Base-by-base conservation (phyloP, 2,329 filamentous ascomycete species). In the Coleophoma eucalyptorum region DNA sequence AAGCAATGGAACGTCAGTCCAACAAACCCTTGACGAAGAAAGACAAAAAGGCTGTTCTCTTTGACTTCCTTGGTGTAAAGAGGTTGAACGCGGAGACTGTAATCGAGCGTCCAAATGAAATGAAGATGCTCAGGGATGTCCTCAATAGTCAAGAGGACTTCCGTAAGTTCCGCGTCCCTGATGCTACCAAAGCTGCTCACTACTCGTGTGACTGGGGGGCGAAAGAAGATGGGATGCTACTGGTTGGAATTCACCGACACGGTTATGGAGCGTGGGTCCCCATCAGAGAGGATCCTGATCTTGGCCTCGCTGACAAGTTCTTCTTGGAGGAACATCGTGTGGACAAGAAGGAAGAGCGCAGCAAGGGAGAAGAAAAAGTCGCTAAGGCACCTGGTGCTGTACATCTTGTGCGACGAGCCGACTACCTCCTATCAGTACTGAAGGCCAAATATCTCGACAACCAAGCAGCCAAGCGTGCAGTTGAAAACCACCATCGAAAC, bases 311-410 rank as follows among this genome's bases (percentile, higher is more conserved):
- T 2, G 91, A 96, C 62, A 97, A 97, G 65, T 89, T 97, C 66
- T 99, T 96, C 72, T 74, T 99, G 1, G 94, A 99, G 66, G 95
- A 99, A 69, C 92, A 97, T 67, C 88, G 93, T n/a, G 93, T 97
- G 16, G 94, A 96, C 68, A 94, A 95, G 72, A 97, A 97, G 67
- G 92, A 94, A 62, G 91, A 97, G 68, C 87, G 94, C 34, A 88
- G 78, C 63, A 90, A 90, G 62, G 82, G 75, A 15, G 86, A 90
- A 16, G 72, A 81, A 56, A 84, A 84, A 62, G 77, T 78, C 16
- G 89, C 89, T 34, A 95, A 96, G 63, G 96, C 93, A 3, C 94
- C 94, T 4, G 94, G 94, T n/a, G 93, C 94, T 19, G 94, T 99
- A 26, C 94, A 99, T 66, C 83, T 99, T 42, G 93, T 97, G 49